phyloP scores from a whole-genome alignment of 2,329 filamentous ascomycete genomes.

The Chrysosporium queenslandicum region DNA sequence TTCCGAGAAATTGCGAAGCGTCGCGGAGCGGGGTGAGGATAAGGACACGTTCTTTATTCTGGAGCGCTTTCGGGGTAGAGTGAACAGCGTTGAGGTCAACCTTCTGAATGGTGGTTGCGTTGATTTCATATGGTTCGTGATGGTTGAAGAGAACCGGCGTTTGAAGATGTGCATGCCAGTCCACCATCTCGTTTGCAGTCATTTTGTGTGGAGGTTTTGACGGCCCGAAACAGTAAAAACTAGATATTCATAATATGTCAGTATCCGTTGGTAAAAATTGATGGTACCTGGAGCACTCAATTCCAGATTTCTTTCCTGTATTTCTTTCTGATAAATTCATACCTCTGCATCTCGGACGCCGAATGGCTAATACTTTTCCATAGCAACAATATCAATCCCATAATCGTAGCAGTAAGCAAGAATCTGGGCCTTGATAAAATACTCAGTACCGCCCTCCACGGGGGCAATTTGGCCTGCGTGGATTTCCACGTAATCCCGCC shows the following conservation, averaged over 20 bases:
- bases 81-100: constrained; percentile 76
- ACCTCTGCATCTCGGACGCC: constrained; percentile 87
- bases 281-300: background rate
- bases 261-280: background rate
- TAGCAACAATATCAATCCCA: constrained; percentile 65
- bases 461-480: constrained; percentile 66
- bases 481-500: constrained; percentile 89
- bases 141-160: constrained; percentile 96
- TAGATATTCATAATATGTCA: constrained; percentile 31
- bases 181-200: constrained; percentile 77
- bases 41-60: constrained; percentile 77
- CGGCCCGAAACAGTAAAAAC: constrained; percentile 96
- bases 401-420: constrained; percentile 60
- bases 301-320: background rate
- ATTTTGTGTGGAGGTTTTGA: constrained; percentile 94
- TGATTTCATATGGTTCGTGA: constrained; percentile 77
- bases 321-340: constrained; percentile 19
- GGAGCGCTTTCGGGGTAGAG: constrained; percentile 66
- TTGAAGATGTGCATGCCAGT: constrained; percentile 79
- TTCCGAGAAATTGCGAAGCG: constrained; percentile 67
- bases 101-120: constrained; percentile 65
- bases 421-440: constrained; percentile 69
- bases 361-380: constrained; percentile 78
- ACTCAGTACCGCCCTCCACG: constrained; percentile 59
- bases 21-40: constrained; percentile 91